Evolutionary conservation across 1,284 basidiomycete genomes (phyloP), one percentile per base, ranked within the genome.

Genomic region (Tetrapyrgos nigripes): DNA sequence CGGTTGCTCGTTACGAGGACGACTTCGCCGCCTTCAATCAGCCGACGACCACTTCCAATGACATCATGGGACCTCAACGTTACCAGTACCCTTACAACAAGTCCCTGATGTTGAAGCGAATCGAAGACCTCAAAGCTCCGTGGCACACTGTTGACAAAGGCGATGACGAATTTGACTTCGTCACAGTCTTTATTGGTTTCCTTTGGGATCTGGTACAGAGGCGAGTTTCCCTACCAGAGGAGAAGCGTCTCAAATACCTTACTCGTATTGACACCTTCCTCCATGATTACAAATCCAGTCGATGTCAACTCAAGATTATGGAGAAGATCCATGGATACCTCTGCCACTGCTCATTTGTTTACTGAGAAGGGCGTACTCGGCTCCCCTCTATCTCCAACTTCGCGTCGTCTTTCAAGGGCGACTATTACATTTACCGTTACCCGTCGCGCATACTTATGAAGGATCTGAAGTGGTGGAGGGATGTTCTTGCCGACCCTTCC

Each of bases 1-100:
- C 66, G 1, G 53, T 66, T 4, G 17, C 17, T 4, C 74, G 73
- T 53, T 73, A 68, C 64, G 71, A 73, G 14, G 72, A 74, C 50
- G 72, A 73, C 54, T 57, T 68, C 24, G n/a, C 9, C 2, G 17
- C 2, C 4, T 10, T 64, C 17, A 45, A 28, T 8, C 35, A 40
- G 35, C 60, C 73, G 24, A 56, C 11, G 31, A 19, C 11, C 23
- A 1, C 17, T 59, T 59, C 51, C 50, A 10, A 0, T 58, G 62
- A n/a, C 14, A n/a, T 5, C 6, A 40, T 40, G 31, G 31, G 8
- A 14, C 8, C 31, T 14, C 31, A 8, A 33, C 31, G n/a, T 14
- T 40, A 9, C 19, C 14, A 17, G 0, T 58, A 64, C 40, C 19
- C 29, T 10, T 60, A 56, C 47, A 3, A 43, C 23, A 43, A 47